Conservation (phyloP, 352 stramenopile species). For the Phytophthora aleatoria region DNA sequence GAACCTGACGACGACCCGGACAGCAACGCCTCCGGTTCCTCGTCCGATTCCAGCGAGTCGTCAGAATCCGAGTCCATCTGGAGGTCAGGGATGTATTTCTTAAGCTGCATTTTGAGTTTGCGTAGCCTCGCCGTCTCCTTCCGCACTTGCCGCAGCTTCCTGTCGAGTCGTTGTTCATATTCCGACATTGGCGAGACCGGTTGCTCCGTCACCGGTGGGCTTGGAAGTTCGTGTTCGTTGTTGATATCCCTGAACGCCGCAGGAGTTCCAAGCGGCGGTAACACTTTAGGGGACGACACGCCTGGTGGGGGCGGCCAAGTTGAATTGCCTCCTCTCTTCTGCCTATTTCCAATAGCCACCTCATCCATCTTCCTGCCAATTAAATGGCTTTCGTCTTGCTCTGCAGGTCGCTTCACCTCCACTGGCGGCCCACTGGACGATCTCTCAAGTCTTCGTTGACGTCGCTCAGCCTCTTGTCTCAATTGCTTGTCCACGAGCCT, state of each 20-base stretch:
- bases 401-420: conserved; percentile 22
- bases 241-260: conserved; percentile 11
- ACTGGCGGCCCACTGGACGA: conserved; percentile 24
- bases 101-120: conserved; percentile 47
- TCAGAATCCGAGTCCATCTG: conserved; percentile 46
- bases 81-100: conserved; percentile 57
- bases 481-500: conserved; percentile 52
- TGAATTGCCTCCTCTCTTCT: conserved; percentile 20
- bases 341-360: conserved; percentile 11
- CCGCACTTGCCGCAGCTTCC: conserved; percentile 48
- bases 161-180: conserved; percentile 49
- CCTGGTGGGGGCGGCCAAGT: conserved; percentile 32
- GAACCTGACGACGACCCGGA: conserved; percentile 22
- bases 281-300: conserved; percentile 29
- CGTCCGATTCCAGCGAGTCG: conserved; percentile 45
- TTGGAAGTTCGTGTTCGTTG: background rate
- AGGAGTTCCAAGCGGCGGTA: conserved; percentile 32
- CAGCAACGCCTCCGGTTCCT: conserved; percentile 27
- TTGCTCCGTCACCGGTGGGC: conserved; percentile 4
- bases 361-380: conserved; percentile 25
- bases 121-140: conserved; percentile 46
- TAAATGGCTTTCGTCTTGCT: conserved; percentile 11
- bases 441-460: conserved; percentile 20
- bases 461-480: conserved; percentile 38
- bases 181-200: conserved; percentile 34